A percentile compares a stretch with the other conserved stretches of the same genome.
Evolutionary conservation across 176 grass and related monocot genomes (phyloP).

Genomic region (Juncus effusus): DNA sequence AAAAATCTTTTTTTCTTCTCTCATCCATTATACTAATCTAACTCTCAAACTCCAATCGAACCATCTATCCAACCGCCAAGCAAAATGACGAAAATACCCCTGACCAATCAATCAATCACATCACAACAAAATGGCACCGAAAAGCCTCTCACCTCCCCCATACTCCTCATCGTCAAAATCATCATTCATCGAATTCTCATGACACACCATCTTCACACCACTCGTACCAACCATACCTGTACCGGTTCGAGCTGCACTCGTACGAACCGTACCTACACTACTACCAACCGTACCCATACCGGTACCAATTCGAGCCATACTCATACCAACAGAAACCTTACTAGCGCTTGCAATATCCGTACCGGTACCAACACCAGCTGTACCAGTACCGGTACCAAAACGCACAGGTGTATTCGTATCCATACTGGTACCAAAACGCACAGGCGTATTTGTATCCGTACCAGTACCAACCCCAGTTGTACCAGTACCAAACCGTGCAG

Average conservation of each 20-base stretch:
- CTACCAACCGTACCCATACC: slow-evolving; percentile 7
- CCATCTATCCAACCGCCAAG: slow-evolving; percentile 18
- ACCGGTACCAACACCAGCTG: too few relatives aligned
- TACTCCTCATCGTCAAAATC: slow-evolving; percentile 48
- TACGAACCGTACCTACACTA: slow-evolving; percentile 5
- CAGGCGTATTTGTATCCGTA: too few relatives aligned
- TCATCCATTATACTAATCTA: too few relatives aligned
- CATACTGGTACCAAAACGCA: too few relatives aligned
- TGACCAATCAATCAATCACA: slow-evolving; percentile 26
- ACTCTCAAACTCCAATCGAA: slow-evolving; percentile 9
- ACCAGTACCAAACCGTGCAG: slow-evolving; percentile 24
- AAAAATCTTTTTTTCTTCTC: too few relatives aligned
- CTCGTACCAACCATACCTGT: slow-evolving; percentile 11
- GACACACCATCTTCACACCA: slow-evolving; percentile 30
- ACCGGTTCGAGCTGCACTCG: neutral
- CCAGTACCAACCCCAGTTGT: slow-evolving; percentile 25
- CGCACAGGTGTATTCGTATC: too few relatives aligned
- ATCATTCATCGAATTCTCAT: slow-evolving; percentile 47
- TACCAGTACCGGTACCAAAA: too few relatives aligned
- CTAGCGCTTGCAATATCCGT: neutral
- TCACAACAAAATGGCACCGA: slow-evolving; percentile 40
- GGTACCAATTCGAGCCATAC: neutral
- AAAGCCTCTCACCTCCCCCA: slow-evolving; percentile 33
- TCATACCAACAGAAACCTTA: neutral
- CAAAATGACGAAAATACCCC: slow-evolving; percentile 19